These are phyloP conservation scores for Xanthoceras sorbifolium DNA, from an alignment of 345 rosid genomes.

Conservation along the genomic window DNA sequence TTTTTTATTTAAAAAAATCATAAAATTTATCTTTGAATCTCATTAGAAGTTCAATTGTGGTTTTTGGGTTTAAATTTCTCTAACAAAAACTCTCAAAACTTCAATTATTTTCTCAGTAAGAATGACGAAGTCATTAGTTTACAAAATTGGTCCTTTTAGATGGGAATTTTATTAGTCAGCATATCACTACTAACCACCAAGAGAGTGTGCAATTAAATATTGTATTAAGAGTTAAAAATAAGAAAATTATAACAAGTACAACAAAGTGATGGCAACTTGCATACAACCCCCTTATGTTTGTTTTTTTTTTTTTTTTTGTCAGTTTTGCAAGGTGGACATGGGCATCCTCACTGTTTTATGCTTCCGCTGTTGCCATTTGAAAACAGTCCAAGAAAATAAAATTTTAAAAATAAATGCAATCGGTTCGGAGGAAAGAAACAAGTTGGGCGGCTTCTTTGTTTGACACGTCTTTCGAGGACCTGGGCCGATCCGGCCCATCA, in stretches of 20 bases:
- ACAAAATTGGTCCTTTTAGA: background rate
- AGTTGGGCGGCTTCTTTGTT: slow-evolving; percentile 16
- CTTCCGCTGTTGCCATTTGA: background rate
- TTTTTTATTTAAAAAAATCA: too few relatives aligned
- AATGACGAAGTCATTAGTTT: background rate
- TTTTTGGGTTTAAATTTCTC: too few relatives aligned
- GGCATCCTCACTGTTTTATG: background rate
- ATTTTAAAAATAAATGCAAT: background rate
- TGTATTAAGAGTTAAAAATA: background rate
- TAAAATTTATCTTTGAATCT: too few relatives aligned
- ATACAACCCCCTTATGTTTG: background rate
- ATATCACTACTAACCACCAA: background rate
- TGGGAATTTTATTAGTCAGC: background rate
- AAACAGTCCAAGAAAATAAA: background rate
- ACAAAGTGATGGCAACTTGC: background rate
- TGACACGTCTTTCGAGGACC: too few relatives aligned
- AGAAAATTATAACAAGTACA: background rate
- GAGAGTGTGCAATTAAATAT: background rate
- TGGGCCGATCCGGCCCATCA: too few relatives aligned
- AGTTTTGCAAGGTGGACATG: background rate
- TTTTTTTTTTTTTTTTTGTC: background rate
- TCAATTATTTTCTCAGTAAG: background rate
- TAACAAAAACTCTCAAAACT: too few relatives aligned
- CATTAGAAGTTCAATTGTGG: too few relatives aligned
- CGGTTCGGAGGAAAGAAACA: background rate